These are phyloP conservation scores for Exophiala lecanii-corni DNA, from an alignment of 2,329 filamentous ascomycete species.

Conservation along the genomic window DNA sequence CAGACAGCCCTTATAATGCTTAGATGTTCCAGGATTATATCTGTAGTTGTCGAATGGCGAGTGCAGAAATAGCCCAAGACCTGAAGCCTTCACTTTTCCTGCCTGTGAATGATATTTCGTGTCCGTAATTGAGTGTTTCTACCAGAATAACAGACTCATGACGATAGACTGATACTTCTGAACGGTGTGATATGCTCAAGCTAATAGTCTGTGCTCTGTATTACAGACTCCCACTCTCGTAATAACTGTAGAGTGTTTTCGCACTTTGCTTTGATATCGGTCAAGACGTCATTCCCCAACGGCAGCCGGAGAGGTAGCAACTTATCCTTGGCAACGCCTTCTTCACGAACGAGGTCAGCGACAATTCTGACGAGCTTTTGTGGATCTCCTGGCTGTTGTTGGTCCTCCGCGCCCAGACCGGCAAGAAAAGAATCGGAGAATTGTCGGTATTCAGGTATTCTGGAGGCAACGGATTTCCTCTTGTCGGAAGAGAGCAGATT, in stretches of 20 bases:
- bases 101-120: too few relatives aligned
- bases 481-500: conserved; percentile 10
- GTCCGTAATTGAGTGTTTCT: too few relatives aligned
- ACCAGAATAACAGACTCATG: too few relatives aligned
- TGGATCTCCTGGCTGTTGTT: conserved; percentile 52
- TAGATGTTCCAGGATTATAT: too few relatives aligned
- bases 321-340: conserved; percentile 45
- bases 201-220: too few relatives aligned
- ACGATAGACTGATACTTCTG: too few relatives aligned
- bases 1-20: too few relatives aligned
- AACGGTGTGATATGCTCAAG: too few relatives aligned
- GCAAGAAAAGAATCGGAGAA: conserved; percentile 1
- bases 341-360: conserved; percentile 53
- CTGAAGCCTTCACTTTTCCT: too few relatives aligned
- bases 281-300: conserved; percentile 51
- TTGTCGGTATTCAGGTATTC: conserved; percentile 8
- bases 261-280: conserved; percentile 41
- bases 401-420: conserved; percentile 31
- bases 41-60: too few relatives aligned
- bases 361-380: conserved; percentile 49
- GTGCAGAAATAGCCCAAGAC: too few relatives aligned
- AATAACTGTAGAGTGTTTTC: conserved; percentile 41
- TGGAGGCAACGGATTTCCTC: conserved; percentile 1
- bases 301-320: conserved; percentile 50
- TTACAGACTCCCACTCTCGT: too few relatives aligned